These are phyloP conservation scores for Thelonectria blattea DNA, from an alignment of 2,329 filamentous ascomycete species.

Conservation along the genomic window DNA sequence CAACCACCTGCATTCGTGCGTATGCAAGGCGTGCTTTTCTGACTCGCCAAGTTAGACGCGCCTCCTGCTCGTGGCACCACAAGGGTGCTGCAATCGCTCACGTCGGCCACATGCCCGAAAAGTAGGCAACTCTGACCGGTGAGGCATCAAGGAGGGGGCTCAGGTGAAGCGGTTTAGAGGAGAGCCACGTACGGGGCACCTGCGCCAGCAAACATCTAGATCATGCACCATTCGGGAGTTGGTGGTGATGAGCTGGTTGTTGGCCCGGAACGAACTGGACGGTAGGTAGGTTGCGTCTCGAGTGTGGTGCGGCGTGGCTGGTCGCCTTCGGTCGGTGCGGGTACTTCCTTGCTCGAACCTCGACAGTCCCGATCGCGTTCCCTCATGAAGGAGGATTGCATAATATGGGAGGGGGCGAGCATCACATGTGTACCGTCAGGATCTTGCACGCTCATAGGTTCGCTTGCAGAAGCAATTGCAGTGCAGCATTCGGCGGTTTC, in stretches of 20 bases:
- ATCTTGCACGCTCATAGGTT: conserved; percentile 30
- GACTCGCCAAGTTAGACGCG: conserved; percentile 5
- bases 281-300: background rate
- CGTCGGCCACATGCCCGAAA: conserved; percentile 8
- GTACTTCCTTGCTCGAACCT: conserved; percentile 26
- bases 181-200: conserved; percentile 12
- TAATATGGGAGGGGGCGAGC: background rate
- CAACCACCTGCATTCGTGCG: background rate
- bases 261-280: conserved; percentile 9
- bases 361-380: conserved; percentile 22
- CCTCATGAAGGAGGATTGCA: conserved; percentile 5
- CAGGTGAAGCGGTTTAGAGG: background rate
- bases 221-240: conserved; percentile 32
- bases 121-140: conserved; percentile 8
- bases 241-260: conserved; percentile 11
- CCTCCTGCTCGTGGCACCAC: conserved; percentile 23
- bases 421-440: background rate
- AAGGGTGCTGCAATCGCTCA: conserved; percentile 22
- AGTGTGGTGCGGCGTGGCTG: conserved; percentile 2
- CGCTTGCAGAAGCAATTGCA: conserved; percentile 23
- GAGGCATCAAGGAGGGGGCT: background rate
- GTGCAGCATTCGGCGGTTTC: conserved; percentile 20
- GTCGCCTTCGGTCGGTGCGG: conserved; percentile 11
- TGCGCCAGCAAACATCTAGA: conserved; percentile 11
- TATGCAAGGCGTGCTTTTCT: conserved; percentile 9